Conservation (phyloP, 768 basidiomycete genomes). For the Mycena chlorophos region DNA sequence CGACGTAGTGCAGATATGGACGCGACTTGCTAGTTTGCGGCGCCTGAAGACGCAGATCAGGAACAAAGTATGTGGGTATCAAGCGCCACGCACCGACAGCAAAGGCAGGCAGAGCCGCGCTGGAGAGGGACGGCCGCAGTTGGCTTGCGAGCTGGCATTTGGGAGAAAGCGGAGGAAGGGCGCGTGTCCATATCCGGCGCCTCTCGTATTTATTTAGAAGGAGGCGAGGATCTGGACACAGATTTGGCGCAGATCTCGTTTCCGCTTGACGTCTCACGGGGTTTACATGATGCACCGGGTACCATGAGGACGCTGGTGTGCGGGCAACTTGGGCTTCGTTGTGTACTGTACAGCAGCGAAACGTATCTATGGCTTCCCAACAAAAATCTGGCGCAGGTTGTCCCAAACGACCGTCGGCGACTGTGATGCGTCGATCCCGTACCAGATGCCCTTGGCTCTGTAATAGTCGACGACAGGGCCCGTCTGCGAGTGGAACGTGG, state of each 20-base stretch:
- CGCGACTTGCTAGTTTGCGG: constrained; percentile 36
- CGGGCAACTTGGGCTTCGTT: constrained; percentile 16
- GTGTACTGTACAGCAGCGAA: constrained; percentile 13
- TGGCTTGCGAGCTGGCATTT: constrained; percentile 31
- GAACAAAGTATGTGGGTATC: neutral
- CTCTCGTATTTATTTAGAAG: constrained; percentile 7
- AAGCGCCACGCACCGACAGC: constrained; percentile 30
- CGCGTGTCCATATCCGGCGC: neutral
- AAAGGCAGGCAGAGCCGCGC: constrained; percentile 40
- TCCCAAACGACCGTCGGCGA: constrained; percentile 92
- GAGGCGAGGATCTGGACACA: neutral
- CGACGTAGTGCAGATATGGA: neutral
- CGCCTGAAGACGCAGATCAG: constrained; percentile 25
- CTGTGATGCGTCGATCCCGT: constrained; percentile 91
- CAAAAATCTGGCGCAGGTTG: constrained; percentile 66
- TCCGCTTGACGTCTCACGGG: neutral
- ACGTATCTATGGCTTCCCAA: constrained; percentile 43
- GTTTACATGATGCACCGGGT: neutral
- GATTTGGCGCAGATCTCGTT: constrained; percentile 2
- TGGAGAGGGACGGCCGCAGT: constrained; percentile 31
- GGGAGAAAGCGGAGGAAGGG: constrained; percentile 1
- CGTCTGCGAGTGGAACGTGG: constrained; percentile 90
- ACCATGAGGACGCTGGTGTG: neutral
- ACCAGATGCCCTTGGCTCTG: constrained; percentile 88
- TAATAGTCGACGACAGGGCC: constrained; percentile 97